Base-by-base conservation (phyloP, 106 monocot genomes). In the Posidonia australis region DNA sequence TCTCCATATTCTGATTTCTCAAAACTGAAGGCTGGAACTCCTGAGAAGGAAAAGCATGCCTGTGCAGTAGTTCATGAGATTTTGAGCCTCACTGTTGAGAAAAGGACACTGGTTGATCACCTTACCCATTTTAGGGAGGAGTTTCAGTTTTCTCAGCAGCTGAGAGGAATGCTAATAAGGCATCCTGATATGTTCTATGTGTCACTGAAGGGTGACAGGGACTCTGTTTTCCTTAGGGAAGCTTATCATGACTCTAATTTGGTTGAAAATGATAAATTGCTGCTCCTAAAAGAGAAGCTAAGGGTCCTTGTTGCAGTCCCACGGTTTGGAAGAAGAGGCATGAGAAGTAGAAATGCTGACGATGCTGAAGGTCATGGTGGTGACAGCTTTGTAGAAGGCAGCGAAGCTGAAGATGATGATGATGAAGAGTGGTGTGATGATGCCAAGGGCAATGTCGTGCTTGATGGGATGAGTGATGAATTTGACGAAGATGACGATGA, bases 101-200 rank as follows among this genome's bases (percentile, higher is more conserved):
- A 87, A 79, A 78, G 77, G 51, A 96, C 90, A 16, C 47, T 96
- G 58, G 96, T 96, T 0, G 96, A 96, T 60, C 96, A 96, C 44
- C 80, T 96, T 26, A 96, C 96, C 0, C 96, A 96, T 60, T 96
- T 90, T 54, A 82, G 90, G 74, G 96, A 96, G 78, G 96, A 96
- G 54, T 96, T 96, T 45, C 47, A 67, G 58, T 96, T 96, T 70
- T 96, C 96, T 1, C 90, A 96, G 69, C 84, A 90, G 67, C 29
- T 96, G 51, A 73, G 96, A 60, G 96, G 87, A 44, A 96, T 96
- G 96, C 28, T 96, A 22, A 87, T 90, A 46, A 79, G 96, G 63
- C 96, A 96, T 45, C 96, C 90, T 0, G 90, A 96, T 64, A 90
- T 96, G 84, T 96, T 96, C 57, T 96, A 87, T 64, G 87, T 96